A percentile compares a stretch with the other conserved stretches of the same genome.
Conservation (phyloP, 2,329 filamentous ascomycete genomes). For the Aspergillus oerlinghausenensis region DNA sequence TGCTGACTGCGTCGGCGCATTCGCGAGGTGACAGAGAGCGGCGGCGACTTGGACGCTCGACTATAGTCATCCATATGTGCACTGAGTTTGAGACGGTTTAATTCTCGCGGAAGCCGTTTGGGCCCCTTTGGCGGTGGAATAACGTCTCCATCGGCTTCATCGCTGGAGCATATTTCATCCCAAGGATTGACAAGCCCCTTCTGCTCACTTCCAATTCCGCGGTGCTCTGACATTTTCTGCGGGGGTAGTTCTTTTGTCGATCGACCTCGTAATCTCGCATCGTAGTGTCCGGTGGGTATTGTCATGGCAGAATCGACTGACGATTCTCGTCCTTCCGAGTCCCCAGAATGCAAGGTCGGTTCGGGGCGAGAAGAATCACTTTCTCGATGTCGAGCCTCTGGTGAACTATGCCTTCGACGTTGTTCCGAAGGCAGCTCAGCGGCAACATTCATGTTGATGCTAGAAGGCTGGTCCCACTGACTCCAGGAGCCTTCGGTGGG, state of each 20-base stretch:
- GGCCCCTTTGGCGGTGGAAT: background rate
- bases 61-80: conserved; percentile 19
- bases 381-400: conserved; percentile 7
- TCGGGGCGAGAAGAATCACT: conserved; percentile 3
- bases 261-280: conserved; percentile 24
- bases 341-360: background rate
- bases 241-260: conserved; percentile 7
- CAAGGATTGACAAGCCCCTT: background rate
- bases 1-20: conserved; percentile 34
- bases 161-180: conserved; percentile 13
- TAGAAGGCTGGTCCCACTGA: conserved; percentile 29
- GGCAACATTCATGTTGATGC: conserved; percentile 10
- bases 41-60: conserved; percentile 29
- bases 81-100: background rate
- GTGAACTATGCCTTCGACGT: conserved; percentile 10
- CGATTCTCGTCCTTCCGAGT: conserved; percentile 1
- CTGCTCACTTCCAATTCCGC: background rate
- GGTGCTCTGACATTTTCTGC: background rate
- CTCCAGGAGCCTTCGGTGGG: conserved; percentile 42
- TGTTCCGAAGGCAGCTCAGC: conserved; percentile 8
- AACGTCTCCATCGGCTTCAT: conserved; percentile 20
- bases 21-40: conserved; percentile 33
- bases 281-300: conserved; percentile 29
- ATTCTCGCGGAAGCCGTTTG: background rate
- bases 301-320: conserved; percentile 13